Conservation (phyloP, 495 filamentous ascomycete species). For the Neurospora sp. region DNA sequence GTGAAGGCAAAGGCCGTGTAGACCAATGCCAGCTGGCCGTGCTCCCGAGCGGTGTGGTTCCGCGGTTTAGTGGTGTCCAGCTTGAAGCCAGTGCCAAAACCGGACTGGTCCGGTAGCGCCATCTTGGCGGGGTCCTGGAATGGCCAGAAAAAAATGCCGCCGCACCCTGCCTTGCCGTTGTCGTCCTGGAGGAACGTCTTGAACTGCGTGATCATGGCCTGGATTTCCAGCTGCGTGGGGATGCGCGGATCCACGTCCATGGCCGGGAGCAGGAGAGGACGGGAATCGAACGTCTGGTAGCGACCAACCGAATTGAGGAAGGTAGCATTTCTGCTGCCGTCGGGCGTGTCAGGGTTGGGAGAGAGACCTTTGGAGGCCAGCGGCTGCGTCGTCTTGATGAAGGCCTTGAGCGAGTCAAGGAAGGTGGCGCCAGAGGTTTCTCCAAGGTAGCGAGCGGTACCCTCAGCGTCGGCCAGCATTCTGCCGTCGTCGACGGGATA, state of each 20-base stretch:
- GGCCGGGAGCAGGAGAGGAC: slow-evolving; percentile 18
- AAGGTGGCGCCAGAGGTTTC: slow-evolving; percentile 31
- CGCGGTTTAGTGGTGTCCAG: not conserved
- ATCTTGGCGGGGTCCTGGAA: slow-evolving; percentile 10
- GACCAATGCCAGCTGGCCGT: slow-evolving; percentile 19
- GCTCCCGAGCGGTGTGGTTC: not conserved
- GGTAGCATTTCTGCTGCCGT: not conserved
- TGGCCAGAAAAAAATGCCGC: slow-evolving; percentile 32
- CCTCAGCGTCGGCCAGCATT: slow-evolving; percentile 25
- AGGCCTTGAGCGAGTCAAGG: slow-evolving; percentile 27
- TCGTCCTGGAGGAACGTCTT: slow-evolving; percentile 25
- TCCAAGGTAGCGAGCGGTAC: slow-evolving; percentile 26
- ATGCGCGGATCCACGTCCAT: slow-evolving; percentile 15
- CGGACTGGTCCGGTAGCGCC: not conserved
- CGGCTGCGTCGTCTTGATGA: slow-evolving; percentile 18
- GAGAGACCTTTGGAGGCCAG: slow-evolving; percentile 7
- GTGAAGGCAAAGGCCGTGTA: slow-evolving; percentile 23
- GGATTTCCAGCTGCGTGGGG: slow-evolving; percentile 17
- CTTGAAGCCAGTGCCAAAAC: not conserved
- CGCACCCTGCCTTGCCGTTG: slow-evolving; percentile 12
- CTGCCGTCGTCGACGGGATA: slow-evolving; percentile 13
- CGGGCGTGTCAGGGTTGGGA: not conserved
- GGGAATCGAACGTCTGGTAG: slow-evolving; percentile 33
- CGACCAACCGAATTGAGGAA: slow-evolving; percentile 22
- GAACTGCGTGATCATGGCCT: slow-evolving; percentile 13